phyloP scores from a whole-genome alignment of 2,329 filamentous ascomycete species.

The Neodidymelliopsis sp. region DNA sequence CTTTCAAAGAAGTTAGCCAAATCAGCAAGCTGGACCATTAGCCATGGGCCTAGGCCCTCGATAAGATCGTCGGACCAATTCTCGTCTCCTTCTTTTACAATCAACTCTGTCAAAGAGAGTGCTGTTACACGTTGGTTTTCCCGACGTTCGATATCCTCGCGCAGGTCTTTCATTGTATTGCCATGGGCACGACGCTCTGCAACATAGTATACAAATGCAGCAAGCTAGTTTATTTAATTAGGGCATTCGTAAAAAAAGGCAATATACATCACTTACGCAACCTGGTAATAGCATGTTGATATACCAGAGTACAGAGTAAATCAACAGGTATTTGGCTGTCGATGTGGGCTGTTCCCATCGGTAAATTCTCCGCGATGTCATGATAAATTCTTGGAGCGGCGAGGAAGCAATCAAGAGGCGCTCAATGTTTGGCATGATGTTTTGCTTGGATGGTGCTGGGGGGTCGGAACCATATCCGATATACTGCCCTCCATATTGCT shows the following conservation, averaged over 20 bases:
- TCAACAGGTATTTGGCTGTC: constrained; percentile 40
- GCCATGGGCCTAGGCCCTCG: constrained; percentile 39
- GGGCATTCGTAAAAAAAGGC: not conserved
- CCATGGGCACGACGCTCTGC: constrained; percentile 27
- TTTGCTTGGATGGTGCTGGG: constrained; percentile 41
- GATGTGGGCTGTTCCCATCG: constrained; percentile 45
- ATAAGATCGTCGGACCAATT: constrained; percentile 46
- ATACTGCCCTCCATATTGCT: constrained; percentile 49
- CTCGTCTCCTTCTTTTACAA: constrained; percentile 47
- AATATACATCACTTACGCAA: constrained; percentile 22
- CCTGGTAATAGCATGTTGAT: constrained; percentile 39
- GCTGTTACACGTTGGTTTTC: constrained; percentile 43
- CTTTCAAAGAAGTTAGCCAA: constrained; percentile 47
- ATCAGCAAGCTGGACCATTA: constrained; percentile 48
- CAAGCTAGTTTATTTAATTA: constrained; percentile 22
- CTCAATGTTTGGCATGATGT: constrained; percentile 46
- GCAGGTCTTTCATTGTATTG: constrained; percentile 35
- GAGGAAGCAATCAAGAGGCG: constrained; percentile 49
- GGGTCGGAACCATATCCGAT: constrained; percentile 43
- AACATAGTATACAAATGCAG: constrained; percentile 33
- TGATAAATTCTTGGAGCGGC: constrained; percentile 46
- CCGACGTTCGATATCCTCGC: constrained; percentile 41
- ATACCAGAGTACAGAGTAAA: constrained; percentile 37
- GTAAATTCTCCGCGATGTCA: constrained; percentile 46
- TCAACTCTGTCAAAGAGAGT: constrained; percentile 44